Base-by-base conservation (phyloP, 2,329 filamentous ascomycete genomes). In the Fusarium sp. region DNA sequence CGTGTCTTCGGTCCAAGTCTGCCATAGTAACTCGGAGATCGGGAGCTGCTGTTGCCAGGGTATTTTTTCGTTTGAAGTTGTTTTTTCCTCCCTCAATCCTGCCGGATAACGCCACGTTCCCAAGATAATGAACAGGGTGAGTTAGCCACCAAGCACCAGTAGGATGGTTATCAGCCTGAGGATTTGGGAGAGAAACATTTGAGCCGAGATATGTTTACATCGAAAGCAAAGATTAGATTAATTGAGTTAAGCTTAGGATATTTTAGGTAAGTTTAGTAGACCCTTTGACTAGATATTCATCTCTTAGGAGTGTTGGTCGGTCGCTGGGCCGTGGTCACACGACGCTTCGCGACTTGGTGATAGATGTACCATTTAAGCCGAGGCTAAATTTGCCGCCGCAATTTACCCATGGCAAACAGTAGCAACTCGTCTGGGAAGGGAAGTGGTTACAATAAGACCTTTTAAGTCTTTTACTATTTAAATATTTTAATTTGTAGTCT, bases 201-300 rank as follows among this genome's bases (percentile, higher is more conserved):
- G n/a, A n/a, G n/a, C 16, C 18, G 9, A 37, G 5, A 11, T 44
- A 18, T 25, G 1, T 43, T 23, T 10, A 12, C n/a, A 6, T 38
- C 15, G 33, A 38, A 38, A 35, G 9, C 3, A 23, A 1, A 23
- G 4, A n/a, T 0, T 21, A 30, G 9, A 10, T 8, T 3, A 4
- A 30, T 18, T 12, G 6, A 12, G 3, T 3, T 2, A 30, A 16
- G 2, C 15, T 30, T 16, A 11, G 25, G 6, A 16, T 43, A 16
- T 13, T 43, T 43, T 18, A 23, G 6, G 3, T 6, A 30, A 19
- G 4, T 30, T 47, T 30, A 30, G 25, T n/a, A 2, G 4, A 6
- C 2, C 16, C 6, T 32, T 1, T 12, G 5, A 32, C 1, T 12
- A n/a, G 9, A 2, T n/a, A 3, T 5, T 32, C 9, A 6, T n/a